Conservation (phyloP, 2,329 filamentous ascomycete genomes). For the Colletotrichum spinosum region DNA sequence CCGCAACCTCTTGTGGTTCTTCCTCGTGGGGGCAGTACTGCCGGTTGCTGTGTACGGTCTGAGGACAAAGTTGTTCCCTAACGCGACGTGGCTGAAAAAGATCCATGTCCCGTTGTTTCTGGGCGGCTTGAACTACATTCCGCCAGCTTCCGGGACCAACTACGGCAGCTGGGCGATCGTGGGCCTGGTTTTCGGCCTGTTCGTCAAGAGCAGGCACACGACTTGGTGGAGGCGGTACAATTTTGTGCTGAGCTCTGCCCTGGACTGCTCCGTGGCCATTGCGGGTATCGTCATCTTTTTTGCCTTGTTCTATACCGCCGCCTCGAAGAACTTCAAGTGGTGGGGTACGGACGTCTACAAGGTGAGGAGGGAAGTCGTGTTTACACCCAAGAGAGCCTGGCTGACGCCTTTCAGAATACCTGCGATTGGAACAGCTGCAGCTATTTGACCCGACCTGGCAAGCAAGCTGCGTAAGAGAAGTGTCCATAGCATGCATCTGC, state of each 20-base stretch:
- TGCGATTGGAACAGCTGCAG: constrained; percentile 36
- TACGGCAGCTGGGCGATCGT: constrained; percentile 48
- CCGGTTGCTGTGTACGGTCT: constrained; percentile 60
- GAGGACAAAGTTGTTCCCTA: constrained; percentile 38
- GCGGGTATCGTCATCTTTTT: constrained; percentile 50
- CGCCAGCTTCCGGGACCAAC: constrained; percentile 47
- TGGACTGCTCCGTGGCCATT: constrained; percentile 48
- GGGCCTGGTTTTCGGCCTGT: constrained; percentile 44
- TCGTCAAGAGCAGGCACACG: constrained; percentile 41
- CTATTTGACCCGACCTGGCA: constrained; percentile 3
- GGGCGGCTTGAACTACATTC: constrained; percentile 47
- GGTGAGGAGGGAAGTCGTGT: constrained; percentile 13
- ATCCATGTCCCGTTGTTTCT: constrained; percentile 47
- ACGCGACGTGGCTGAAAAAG: constrained; percentile 39
- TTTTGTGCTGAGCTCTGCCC: constrained; percentile 46
- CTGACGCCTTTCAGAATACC: constrained; percentile 19
- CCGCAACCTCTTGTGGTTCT: constrained; percentile 63
- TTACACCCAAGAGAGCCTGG: not conserved
- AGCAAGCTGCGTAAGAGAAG: not conserved
- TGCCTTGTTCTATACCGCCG: constrained; percentile 46
- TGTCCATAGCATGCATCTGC: too few relatives aligned
- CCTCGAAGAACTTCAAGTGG: constrained; percentile 42
- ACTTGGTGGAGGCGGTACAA: constrained; percentile 48
- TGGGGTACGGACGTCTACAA: constrained; percentile 45
- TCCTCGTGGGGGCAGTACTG: constrained; percentile 60